Conservation (phyloP, 2,329 filamentous ascomycete species). For the Cladorrhinum sp. region DNA sequence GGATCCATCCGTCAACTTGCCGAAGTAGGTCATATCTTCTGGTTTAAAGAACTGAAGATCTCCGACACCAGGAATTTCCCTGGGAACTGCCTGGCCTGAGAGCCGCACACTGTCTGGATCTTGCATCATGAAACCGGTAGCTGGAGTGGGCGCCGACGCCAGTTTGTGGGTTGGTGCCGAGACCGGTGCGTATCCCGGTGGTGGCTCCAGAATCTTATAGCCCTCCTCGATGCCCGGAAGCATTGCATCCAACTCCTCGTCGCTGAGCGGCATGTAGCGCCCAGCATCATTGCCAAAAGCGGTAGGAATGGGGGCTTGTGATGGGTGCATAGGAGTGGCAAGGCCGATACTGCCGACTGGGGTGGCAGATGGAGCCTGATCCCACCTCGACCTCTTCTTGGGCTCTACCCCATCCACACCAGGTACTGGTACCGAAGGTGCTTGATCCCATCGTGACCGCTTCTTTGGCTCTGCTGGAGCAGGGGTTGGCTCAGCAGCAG, state of each 20-base stretch:
- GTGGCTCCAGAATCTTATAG: conserved; percentile 87
- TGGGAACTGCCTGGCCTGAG: conserved; percentile 86
- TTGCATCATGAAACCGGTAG: conserved; percentile 94
- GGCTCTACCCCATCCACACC: conserved; percentile 59
- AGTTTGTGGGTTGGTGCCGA: conserved; percentile 73
- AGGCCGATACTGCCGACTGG: conserved; percentile 71
- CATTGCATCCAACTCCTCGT: conserved; percentile 91
- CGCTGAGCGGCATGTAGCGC: conserved; percentile 79
- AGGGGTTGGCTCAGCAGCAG: conserved; percentile 49
- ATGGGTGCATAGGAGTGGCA: conserved; percentile 73
- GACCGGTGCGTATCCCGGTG: conserved; percentile 85
- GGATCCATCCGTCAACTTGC: conserved; percentile 89
- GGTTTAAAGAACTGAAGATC: conserved; percentile 98
- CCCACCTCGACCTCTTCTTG: conserved; percentile 79
- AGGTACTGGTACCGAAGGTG: conserved; percentile 56
- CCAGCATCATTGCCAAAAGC: conserved; percentile 78
- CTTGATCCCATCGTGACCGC: conserved; percentile 84
- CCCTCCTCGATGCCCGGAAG: conserved; percentile 84
- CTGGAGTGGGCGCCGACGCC: conserved; percentile 69
- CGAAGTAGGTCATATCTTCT: conserved; percentile 98
- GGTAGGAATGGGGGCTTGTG: conserved; percentile 51
- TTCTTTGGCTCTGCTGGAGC: conserved; percentile 62
- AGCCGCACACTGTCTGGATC: conserved; percentile 81
- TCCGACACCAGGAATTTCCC: conserved; percentile 92
- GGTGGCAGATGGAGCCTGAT: conserved; percentile 80